Evolutionary conservation across 106 monocot species (phyloP).

Genomic region (Cymbidium sinense): DNA sequence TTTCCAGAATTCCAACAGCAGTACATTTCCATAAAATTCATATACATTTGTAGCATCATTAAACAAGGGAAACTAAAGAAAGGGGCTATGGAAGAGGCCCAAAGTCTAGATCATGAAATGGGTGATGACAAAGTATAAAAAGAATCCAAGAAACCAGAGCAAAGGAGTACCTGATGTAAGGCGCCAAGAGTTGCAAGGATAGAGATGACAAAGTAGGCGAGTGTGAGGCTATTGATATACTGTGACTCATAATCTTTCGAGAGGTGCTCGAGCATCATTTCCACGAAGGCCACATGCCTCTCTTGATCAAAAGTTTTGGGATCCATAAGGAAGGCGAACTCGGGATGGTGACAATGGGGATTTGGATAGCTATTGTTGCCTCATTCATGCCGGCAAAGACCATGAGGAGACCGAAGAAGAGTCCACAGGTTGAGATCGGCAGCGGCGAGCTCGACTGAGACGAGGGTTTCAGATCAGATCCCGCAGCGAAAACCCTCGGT

Average conservation of each 20-base stretch:
- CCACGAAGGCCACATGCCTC: constrained; percentile 45
- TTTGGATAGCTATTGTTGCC: background rate
- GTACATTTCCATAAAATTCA: background rate
- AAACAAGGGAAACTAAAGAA: background rate
- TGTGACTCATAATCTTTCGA: constrained; percentile 68
- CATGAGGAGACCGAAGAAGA: too few relatives aligned
- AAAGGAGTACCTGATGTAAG: constrained; percentile 56
- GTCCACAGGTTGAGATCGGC: too few relatives aligned
- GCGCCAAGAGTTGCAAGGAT: constrained; percentile 71
- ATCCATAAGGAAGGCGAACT: constrained; percentile 1
- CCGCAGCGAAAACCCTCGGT: too few relatives aligned
- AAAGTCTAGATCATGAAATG: background rate
- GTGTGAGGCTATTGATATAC: constrained; percentile 92
- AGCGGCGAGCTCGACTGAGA: too few relatives aligned
- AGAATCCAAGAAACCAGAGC: background rate
- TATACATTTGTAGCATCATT: background rate
- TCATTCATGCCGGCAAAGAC: too few relatives aligned
- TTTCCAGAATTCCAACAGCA: background rate
- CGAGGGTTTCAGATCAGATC: too few relatives aligned
- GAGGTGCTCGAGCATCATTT: constrained; percentile 50
- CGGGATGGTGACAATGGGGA: background rate
- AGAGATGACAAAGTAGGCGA: constrained; percentile 95
- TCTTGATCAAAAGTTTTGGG: constrained; percentile 35
- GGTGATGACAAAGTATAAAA: background rate
- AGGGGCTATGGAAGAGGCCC: background rate